A percentile compares a stretch with the other conserved stretches of the same genome.
Evolutionary conservation across 176 grass and related monocot species (phyloP).

Genomic region (Aegilops umbellulata): DNA sequence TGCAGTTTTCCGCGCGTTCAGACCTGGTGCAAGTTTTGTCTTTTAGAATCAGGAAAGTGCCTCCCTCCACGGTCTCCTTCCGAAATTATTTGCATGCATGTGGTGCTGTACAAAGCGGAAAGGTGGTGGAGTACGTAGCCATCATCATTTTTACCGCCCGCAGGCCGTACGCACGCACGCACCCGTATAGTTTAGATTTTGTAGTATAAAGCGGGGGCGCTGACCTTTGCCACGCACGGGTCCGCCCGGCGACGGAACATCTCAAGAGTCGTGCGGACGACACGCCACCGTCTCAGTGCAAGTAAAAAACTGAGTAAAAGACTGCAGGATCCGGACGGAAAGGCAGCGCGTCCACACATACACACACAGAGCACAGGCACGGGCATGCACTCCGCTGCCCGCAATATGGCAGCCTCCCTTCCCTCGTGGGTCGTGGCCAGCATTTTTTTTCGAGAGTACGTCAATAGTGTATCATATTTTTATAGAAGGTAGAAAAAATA

Average conservation of each 20-base stretch:
- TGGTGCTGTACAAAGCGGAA: not conserved
- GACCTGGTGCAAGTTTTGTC: too few relatives aligned
- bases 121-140: not conserved
- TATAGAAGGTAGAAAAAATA: too few relatives aligned
- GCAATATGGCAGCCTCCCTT: too few relatives aligned
- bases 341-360: constrained; percentile 1
- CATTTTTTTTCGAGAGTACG: too few relatives aligned
- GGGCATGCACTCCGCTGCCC: not conserved
- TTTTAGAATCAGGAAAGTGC: not conserved
- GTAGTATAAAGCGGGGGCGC: not conserved
- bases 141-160: not conserved
- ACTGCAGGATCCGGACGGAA: not conserved
- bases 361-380: not conserved
- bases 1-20: too few relatives aligned
- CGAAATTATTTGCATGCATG: not conserved
- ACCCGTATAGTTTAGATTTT: not conserved
- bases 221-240: not conserved
- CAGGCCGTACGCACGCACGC: not conserved
- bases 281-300: not conserved
- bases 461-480: too few relatives aligned
- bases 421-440: too few relatives aligned
- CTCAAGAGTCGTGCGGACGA: not conserved
- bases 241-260: not conserved
- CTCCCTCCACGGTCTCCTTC: not conserved
- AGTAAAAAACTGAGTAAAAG: not conserved